A percentile compares a stretch with the other conserved stretches of the same genome.
These are phyloP conservation scores for Gossypium turneri DNA, from an alignment of 345 rosid species.

Conservation along the genomic window DNA sequence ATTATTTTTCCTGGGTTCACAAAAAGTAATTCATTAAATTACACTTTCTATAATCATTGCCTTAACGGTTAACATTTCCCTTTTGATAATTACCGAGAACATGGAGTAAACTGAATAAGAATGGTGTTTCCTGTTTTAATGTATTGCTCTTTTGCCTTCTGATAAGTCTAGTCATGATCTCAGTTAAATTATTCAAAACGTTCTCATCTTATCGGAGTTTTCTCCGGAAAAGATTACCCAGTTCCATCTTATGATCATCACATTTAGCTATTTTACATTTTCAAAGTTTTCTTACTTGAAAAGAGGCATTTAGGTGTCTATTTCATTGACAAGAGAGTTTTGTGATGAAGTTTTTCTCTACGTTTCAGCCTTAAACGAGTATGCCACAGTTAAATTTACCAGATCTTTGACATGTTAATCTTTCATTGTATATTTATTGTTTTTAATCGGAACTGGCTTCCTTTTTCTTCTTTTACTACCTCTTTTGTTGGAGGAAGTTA, in stretches of 20 bases:
- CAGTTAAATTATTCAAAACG: conserved; percentile 6
- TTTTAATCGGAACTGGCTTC: neutral
- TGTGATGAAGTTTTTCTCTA: neutral
- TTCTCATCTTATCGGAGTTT: neutral
- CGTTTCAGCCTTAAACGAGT: neutral
- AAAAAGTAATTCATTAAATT: neutral
- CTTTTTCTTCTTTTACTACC: neutral
- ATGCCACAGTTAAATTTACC: neutral
- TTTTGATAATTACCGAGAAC: neutral
- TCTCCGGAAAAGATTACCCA: neutral
- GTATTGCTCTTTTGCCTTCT: neutral
- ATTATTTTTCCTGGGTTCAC: neutral
- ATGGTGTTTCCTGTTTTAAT: neutral
- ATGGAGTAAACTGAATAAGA: neutral
- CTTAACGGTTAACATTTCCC: neutral
- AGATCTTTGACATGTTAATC: neutral
- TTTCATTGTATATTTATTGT: neutral
- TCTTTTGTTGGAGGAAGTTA: conserved; percentile 1
- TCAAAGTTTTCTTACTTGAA: neutral
- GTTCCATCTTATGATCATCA: neutral
- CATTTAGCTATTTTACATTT: neutral
- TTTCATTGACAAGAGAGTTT: neutral
- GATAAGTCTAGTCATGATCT: conserved; percentile 8
- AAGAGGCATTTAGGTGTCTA: neutral
- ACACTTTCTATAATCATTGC: neutral